Conservation (phyloP, 2,329 filamentous ascomycete species). For the Penicillium sp. region DNA sequence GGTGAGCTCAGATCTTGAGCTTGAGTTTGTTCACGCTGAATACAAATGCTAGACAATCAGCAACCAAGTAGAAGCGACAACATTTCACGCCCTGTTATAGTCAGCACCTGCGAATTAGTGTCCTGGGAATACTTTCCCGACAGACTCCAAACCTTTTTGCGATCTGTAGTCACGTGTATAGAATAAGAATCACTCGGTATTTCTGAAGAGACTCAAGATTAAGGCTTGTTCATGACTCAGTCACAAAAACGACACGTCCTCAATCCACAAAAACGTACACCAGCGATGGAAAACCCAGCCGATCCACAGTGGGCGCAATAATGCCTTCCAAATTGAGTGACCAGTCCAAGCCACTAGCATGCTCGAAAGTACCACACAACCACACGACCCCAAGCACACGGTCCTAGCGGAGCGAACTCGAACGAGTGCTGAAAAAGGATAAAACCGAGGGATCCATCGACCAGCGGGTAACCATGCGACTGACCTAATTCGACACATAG, state of each 20-base stretch:
- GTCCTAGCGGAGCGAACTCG: not conserved
- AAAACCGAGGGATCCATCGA: not conserved
- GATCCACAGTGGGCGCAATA: not conserved
- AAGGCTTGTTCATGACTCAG: not conserved
- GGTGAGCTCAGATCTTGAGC: not conserved
- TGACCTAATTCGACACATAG: not conserved
- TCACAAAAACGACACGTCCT: not conserved
- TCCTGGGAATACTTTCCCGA: not conserved
- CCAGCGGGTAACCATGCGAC: conserved; percentile 1
- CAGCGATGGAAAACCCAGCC: not conserved
- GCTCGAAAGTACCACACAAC: not conserved
- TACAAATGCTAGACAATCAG: not conserved
- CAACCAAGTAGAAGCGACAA: not conserved
- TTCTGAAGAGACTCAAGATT: not conserved
- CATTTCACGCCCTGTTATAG: not conserved
- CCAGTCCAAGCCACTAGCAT: not conserved
- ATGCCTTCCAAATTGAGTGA: not conserved
- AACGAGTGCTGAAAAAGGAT: not conserved
- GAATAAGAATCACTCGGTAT: not conserved
- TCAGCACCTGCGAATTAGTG: not conserved
- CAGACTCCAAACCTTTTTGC: too few species aligned
- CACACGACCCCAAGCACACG: not conserved
- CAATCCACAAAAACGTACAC: not conserved
- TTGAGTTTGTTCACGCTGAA: not conserved
- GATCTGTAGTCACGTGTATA: not conserved